These are phyloP conservation scores for Paraphaeosphaeria minitans DNA, from an alignment of 2,329 filamentous ascomycete genomes.

Conservation along the genomic window DNA sequence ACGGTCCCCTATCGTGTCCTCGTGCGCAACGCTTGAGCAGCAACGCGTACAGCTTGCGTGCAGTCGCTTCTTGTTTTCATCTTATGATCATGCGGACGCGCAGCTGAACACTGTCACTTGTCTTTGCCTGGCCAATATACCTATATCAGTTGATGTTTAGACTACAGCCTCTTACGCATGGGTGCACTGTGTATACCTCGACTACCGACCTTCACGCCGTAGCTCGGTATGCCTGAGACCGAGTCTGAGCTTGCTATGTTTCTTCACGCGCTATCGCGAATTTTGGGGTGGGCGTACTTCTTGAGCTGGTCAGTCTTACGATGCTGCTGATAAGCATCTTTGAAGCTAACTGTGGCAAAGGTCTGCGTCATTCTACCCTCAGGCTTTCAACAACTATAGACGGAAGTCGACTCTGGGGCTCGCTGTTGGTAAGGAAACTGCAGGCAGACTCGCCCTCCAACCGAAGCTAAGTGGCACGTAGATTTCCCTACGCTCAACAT, in stretches of 20 bases:
- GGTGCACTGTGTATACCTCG: background rate
- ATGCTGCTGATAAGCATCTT: background rate
- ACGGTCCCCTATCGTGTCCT: background rate
- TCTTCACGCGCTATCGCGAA: conserved; percentile 39
- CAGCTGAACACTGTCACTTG: conserved; percentile 1
- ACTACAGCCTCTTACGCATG: background rate
- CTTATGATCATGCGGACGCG: conserved; percentile 2
- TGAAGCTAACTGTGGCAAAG: conserved; percentile 42
- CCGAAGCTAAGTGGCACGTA: background rate
- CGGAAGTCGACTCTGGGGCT: conserved; percentile 81
- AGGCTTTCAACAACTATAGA: conserved; percentile 78
- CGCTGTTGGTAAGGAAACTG: conserved; percentile 59
- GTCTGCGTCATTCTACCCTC: conserved; percentile 92
- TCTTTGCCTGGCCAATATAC: background rate
- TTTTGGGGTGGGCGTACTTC: conserved; percentile 47
- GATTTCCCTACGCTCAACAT: conserved; percentile 83
- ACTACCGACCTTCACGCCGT: background rate
- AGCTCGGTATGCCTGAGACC: conserved; percentile 22
- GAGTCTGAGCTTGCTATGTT: conserved; percentile 35
- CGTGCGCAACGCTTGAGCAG: background rate
- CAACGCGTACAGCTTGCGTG: background rate
- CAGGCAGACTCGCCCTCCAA: background rate
- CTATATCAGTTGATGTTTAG: background rate
- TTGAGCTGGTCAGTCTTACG: conserved; percentile 35
- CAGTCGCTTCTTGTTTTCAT: background rate